phyloP scores from a whole-genome alignment of 208 protist genomes.

The Leishmania lainsoni region DNA sequence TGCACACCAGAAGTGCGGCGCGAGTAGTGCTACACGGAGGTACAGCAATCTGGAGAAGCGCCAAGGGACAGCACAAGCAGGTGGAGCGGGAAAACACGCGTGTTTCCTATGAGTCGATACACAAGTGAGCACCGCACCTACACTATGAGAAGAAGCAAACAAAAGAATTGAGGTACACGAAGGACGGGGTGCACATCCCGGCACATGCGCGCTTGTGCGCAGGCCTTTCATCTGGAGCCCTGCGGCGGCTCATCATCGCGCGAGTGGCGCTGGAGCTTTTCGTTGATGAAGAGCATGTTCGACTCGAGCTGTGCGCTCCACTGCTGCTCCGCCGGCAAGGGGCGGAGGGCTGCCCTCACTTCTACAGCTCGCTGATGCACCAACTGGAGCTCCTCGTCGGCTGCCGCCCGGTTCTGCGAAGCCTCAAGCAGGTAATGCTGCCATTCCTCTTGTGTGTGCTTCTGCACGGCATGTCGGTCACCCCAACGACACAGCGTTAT shows the following conservation, averaged over 20 bases:
- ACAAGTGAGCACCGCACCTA: too few relatives aligned
- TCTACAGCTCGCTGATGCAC: not conserved
- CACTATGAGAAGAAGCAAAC: too few relatives aligned
- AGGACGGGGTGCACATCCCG: not conserved
- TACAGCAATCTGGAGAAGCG: not conserved
- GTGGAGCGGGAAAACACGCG: not conserved
- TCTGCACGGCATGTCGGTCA: slow-evolving; percentile 4
- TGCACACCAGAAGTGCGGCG: not conserved
- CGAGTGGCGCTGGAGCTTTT: not conserved
- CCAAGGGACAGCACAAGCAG: not conserved
- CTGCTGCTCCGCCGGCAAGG: not conserved
- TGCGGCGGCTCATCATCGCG: not conserved
- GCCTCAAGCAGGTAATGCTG: slow-evolving; percentile 4
- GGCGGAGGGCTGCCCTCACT: not conserved
- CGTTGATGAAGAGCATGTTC: slow-evolving; percentile 12
- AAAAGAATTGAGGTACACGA: not conserved
- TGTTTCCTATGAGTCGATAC: too few relatives aligned
- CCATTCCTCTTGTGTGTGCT: slow-evolving; percentile 10
- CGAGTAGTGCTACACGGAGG: not conserved
- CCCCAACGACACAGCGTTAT: not conserved
- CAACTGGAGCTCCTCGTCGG: not conserved
- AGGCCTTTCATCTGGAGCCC: not conserved
- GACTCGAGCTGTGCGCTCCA: not conserved
- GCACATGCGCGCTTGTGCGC: not conserved
- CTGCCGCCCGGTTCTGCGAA: slow-evolving; percentile 8